Conservation (phyloP, 2,329 filamentous ascomycete genomes). For the Penicillium paneum region DNA sequence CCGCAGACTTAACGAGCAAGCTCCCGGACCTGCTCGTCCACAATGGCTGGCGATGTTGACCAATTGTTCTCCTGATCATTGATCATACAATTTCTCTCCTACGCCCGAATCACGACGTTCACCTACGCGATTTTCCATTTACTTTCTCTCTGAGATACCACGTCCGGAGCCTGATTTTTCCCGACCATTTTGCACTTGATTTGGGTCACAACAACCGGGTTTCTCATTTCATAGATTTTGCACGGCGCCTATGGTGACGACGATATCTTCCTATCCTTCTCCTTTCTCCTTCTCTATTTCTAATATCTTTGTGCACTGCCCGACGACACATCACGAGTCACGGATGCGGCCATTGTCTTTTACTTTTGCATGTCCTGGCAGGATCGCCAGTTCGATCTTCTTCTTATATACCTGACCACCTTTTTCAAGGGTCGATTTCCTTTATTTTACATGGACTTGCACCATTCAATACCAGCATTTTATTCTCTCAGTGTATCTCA, state of each 20-base stretch:
- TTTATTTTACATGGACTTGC: not conserved
- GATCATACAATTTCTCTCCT: not conserved
- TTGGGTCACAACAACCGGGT: not conserved
- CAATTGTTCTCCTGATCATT: slow-evolving; percentile 2
- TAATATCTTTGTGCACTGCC: slow-evolving; percentile 4
- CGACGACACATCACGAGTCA: slow-evolving; percentile 12
- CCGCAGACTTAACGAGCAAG: not conserved
- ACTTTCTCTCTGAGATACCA: slow-evolving; percentile 6
- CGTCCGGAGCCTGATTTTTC: not conserved
- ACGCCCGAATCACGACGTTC: slow-evolving; percentile 1
- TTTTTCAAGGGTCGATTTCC: not conserved
- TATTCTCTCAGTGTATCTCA: not conserved
- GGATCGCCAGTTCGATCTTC: slow-evolving; percentile 7
- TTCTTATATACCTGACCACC: slow-evolving; percentile 5
- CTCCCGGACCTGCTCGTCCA: not conserved
- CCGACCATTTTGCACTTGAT: slow-evolving; percentile 6
- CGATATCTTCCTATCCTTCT: slow-evolving; percentile 2
- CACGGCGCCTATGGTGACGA: slow-evolving; percentile 10
- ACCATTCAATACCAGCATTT: slow-evolving; percentile 6
- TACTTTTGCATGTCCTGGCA: slow-evolving; percentile 8
- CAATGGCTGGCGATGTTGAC: slow-evolving; percentile 3
- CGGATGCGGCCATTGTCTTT: slow-evolving; percentile 2
- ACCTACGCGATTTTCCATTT: slow-evolving; percentile 6
- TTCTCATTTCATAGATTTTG: slow-evolving; percentile 5
- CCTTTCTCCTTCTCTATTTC: slow-evolving; percentile 1